Percentiles rank a stretch among this genome's conserved stretches.
phyloP scores from a whole-genome alignment of 2,329 filamentous ascomycete species.

The Metarhizium anisopliae region DNA sequence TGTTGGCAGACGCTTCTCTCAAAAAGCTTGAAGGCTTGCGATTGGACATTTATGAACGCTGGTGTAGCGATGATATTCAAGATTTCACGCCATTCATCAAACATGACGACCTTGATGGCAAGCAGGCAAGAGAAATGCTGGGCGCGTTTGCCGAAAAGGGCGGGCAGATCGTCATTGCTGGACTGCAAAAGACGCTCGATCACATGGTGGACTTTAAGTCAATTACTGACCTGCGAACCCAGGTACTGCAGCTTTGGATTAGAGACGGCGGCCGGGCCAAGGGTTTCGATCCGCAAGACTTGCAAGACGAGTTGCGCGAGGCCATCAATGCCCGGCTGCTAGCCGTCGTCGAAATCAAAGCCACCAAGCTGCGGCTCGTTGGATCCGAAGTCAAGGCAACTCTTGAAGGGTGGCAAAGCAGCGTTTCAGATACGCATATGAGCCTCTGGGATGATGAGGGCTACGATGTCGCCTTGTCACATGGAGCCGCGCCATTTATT shows the following conservation, averaged over 20 bases:
- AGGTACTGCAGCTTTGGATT: conserved; percentile 68
- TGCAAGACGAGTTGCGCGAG: conserved; percentile 60
- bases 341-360: conserved; percentile 52
- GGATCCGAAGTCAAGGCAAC: conserved; percentile 54
- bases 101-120: conserved; percentile 62
- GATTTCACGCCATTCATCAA: conserved; percentile 83
- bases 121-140: conserved; percentile 51
- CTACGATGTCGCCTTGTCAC: conserved; percentile 55
- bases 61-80: conserved; percentile 74
- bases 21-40: conserved; percentile 59
- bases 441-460: conserved; percentile 60
- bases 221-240: conserved; percentile 60
- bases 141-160: conserved; percentile 55
- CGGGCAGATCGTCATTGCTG: conserved; percentile 49
- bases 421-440: conserved; percentile 37
- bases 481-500: conserved; percentile 60
- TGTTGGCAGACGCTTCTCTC: conserved; percentile 65
- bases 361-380: conserved; percentile 54
- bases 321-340: conserved; percentile 61
- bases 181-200: conserved; percentile 50
- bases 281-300: conserved; percentile 57
- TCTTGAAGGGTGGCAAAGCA: conserved; percentile 51
- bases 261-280: conserved; percentile 53
- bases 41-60: conserved; percentile 67
- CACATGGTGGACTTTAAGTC: conserved; percentile 56